Base-by-base conservation (phyloP, 345 rosid genomes). In the Excoecaria cochinchinensis region DNA sequence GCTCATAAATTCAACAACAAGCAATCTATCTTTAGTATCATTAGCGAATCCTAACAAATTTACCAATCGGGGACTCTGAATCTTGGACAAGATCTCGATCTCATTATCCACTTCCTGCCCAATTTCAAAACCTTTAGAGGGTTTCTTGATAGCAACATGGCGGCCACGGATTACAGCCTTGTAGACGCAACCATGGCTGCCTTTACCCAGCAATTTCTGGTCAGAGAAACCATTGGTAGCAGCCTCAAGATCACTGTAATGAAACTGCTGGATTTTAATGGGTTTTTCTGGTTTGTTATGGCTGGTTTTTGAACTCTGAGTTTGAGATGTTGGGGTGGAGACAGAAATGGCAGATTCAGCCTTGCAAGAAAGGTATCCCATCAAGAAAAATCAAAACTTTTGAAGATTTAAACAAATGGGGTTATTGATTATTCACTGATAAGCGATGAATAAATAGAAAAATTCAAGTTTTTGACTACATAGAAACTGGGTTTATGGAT, bases 181-280 rank as follows among this genome's bases (percentile, higher is more conserved):
- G 90, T 95, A 95, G 74, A 95, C 99, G 78, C 83, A 82, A 4
- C 98, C 99, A 77, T 95, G 99, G 84, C 99, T 95, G 71, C 99
- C 99, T 76, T 90, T 91, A 0, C 99, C 99, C 7, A 95, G 87
- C 4, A 95, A 86, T 71, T 84, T 91, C 62, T 82, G 82, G 62
- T 88, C 87, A 79, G 96, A 85, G 91, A 95, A 95, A 9, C 99
- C 98, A 69, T 89, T 79, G 66, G 99, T 93, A 66, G 99, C 99
- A 0, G 98, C 90, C 79, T 93, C 97, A 15, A 95, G 92, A 80
- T 93, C 99, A 74, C 91, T 82, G 87, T 95, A 92, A 44, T 83
- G 77, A 77, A 90, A 95, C 8, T 85, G 95, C 69, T 90, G 97
- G 82, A 95, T 89, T 88, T 86, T 93, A 69, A 90, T 83, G 48